Conservation (phyloP, 2,329 filamentous ascomycete species). For the Fulvia fulva region DNA sequence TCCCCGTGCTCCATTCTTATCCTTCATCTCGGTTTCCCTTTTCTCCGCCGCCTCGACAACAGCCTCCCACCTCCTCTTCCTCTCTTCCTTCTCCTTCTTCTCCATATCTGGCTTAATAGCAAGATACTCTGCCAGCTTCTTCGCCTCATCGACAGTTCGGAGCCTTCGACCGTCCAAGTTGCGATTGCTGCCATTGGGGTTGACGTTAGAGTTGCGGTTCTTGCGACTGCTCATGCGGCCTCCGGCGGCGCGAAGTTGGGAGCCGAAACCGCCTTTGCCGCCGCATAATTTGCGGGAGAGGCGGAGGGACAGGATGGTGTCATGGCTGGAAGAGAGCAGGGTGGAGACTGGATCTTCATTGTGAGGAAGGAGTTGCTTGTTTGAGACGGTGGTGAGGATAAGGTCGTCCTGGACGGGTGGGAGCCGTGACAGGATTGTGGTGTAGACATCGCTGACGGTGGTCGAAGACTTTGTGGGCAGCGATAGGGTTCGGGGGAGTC, state of each 20-base stretch:
- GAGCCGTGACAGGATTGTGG: conserved; percentile 58
- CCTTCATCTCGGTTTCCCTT: conserved; percentile 76
- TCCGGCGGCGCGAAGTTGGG: conserved; percentile 90
- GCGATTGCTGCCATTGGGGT: conserved; percentile 76
- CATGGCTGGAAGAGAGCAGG: conserved; percentile 50
- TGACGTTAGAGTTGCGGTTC: conserved; percentile 71
- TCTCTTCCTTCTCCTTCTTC: conserved; percentile 82
- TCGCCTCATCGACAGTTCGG: conserved; percentile 90
- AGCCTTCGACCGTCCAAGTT: conserved; percentile 88
- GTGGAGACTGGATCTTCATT: conserved; percentile 56
- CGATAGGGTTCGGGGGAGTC: conserved; percentile 75
- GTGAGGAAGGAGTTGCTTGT: conserved; percentile 60
- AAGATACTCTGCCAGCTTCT: conserved; percentile 89
- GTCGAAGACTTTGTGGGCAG: conserved; percentile 66
- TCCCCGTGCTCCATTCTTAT: conserved; percentile 62
- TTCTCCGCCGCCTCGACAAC: conserved; percentile 81
- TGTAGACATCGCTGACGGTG: conserved; percentile 61
- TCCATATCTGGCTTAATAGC: conserved; percentile 98
- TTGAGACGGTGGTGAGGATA: conserved; percentile 76
- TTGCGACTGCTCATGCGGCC: conserved; percentile 97
- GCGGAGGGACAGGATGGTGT: conserved; percentile 74
- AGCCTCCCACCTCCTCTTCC: conserved; percentile 79
- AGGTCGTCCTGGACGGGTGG: conserved; percentile 58
- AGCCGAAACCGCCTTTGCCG: conserved; percentile 97
- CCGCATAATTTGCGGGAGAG: conserved; percentile 76